Evolutionary conservation across 2,329 filamentous ascomycete species (phyloP).

Genomic region (Eutypella sp.): DNA sequence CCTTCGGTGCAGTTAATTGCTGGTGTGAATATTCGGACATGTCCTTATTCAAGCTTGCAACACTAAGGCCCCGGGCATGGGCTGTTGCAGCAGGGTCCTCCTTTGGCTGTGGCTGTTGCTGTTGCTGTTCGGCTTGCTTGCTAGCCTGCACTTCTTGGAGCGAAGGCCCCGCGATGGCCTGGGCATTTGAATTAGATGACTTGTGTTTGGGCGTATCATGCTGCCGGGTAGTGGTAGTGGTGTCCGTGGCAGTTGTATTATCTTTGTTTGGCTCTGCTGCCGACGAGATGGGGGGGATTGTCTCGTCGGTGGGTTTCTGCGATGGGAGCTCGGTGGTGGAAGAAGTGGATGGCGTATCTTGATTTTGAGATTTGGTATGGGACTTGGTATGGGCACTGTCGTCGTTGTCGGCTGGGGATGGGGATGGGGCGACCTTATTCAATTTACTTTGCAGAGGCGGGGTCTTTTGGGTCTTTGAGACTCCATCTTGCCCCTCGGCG

Average conservation of each 20-base stretch:
- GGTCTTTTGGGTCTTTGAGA: too few species aligned
- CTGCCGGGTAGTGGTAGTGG: too few species aligned
- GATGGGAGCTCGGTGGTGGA: too few species aligned
- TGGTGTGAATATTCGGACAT: constrained; percentile 91
- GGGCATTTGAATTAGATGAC: too few species aligned
- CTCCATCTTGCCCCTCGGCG: too few species aligned
- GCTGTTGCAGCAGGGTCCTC: constrained; percentile 18
- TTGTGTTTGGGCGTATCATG: too few species aligned
- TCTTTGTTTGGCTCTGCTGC: constrained; percentile 4
- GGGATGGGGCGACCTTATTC: too few species aligned
- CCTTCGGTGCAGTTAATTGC: constrained; percentile 56
- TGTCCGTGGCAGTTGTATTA: too few species aligned
- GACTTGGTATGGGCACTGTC: constrained; percentile 36
- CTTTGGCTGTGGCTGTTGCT: too few species aligned
- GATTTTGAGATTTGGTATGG: constrained; percentile 10
- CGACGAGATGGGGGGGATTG: constrained; percentile 1
- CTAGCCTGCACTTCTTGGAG: constrained; percentile 24
- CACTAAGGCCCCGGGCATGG: constrained; percentile 35
- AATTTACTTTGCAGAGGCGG: constrained; percentile 13
- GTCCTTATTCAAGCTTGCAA: constrained; percentile 29
- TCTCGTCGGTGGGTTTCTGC: constrained; percentile 6
- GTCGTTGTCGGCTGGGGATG: constrained; percentile 27
- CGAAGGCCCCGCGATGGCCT: constrained; percentile 26
- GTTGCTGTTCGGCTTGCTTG: constrained; percentile 23
- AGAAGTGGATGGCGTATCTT: too few species aligned